Conservation (phyloP, 2,329 filamentous ascomycete genomes). For the Curvularia eragrostidis region DNA sequence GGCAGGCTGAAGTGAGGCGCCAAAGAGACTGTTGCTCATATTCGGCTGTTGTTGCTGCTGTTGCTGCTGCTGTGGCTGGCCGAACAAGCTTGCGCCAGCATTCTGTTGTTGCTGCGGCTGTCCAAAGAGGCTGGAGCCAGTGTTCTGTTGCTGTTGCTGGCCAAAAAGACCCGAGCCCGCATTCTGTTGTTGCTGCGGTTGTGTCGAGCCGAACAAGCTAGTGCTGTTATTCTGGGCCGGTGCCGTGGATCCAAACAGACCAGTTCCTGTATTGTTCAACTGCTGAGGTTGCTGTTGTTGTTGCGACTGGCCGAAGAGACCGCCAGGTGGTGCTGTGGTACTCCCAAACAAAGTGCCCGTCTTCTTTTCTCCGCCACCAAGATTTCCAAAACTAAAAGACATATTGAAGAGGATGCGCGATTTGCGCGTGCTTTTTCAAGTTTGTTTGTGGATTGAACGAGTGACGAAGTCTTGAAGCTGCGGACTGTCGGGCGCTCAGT, state of each 20-base stretch:
- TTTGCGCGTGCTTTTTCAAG: conserved; percentile 1
- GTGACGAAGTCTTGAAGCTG: conserved; percentile 7
- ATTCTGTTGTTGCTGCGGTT: conserved; percentile 17
- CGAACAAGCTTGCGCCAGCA: conserved; percentile 50
- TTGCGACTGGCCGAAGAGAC: conserved; percentile 50
- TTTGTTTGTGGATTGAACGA: not conserved
- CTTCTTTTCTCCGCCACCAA: conserved; percentile 40
- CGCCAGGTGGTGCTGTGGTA: conserved; percentile 46
- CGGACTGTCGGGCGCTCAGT: conserved; percentile 11
- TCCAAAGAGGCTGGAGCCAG: conserved; percentile 49
- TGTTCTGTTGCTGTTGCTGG: conserved; percentile 40
- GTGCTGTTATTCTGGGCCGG: conserved; percentile 34
- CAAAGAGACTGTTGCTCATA: conserved; percentile 51
- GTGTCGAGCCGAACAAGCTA: conserved; percentile 26
- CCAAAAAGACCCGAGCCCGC: conserved; percentile 33
- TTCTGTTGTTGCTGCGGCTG: conserved; percentile 51
- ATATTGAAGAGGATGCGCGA: conserved; percentile 22
- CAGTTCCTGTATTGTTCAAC: conserved; percentile 19
- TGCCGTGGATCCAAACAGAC: conserved; percentile 31
- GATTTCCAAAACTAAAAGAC: conserved; percentile 42
- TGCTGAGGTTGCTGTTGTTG: conserved; percentile 21
- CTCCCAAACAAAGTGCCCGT: conserved; percentile 49
- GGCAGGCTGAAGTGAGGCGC: conserved; percentile 41
- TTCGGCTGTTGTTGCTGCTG: conserved; percentile 48
- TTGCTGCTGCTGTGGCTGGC: conserved; percentile 50